These are phyloP conservation scores for Phylloporus scabripes DNA, from an alignment of 768 basidiomycete species.

Conservation along the genomic window DNA sequence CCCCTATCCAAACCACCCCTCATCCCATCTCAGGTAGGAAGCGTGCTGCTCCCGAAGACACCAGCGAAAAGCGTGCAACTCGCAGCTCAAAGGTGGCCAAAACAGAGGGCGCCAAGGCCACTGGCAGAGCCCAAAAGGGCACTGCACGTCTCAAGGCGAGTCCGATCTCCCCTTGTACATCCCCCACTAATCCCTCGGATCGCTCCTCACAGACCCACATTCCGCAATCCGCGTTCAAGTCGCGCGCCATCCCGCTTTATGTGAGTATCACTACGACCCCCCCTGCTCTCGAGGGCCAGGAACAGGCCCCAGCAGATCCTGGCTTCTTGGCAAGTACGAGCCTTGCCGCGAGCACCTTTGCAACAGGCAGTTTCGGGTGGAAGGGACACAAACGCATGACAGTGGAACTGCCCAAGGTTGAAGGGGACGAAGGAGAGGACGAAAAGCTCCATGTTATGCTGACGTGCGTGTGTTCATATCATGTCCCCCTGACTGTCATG, in stretches of 20 bases:
- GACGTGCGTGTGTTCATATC: conserved; percentile 45
- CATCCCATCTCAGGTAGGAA: conserved; percentile 35
- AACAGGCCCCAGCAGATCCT: conserved; percentile 41
- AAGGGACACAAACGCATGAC: conserved; percentile 66
- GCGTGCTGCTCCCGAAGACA: conserved; percentile 36
- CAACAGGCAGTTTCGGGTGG: conserved; percentile 82
- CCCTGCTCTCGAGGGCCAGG: conserved; percentile 34
- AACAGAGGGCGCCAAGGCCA: conserved; percentile 31
- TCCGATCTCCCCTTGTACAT: background rate
- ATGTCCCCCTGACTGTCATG: background rate
- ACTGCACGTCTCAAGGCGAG: conserved; percentile 44
- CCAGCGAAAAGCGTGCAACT: conserved; percentile 32
- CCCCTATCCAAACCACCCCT: conserved; percentile 11
- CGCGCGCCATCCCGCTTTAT: conserved; percentile 65
- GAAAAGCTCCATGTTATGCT: conserved; percentile 70
- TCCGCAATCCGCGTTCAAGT: conserved; percentile 49
- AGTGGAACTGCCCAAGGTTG: conserved; percentile 53
- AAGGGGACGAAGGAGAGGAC: conserved; percentile 40
- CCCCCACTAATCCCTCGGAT: background rate
- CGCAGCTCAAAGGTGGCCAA: conserved; percentile 50
- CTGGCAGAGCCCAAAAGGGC: conserved; percentile 35
- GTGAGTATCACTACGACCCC: conserved; percentile 63
- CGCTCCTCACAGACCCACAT: conserved; percentile 36
- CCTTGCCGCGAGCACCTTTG: conserved; percentile 55
- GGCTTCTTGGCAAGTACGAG: conserved; percentile 56